phyloP scores from a whole-genome alignment of 2,329 filamentous ascomycete genomes.

The Colletotrichum gloeosporioides region DNA sequence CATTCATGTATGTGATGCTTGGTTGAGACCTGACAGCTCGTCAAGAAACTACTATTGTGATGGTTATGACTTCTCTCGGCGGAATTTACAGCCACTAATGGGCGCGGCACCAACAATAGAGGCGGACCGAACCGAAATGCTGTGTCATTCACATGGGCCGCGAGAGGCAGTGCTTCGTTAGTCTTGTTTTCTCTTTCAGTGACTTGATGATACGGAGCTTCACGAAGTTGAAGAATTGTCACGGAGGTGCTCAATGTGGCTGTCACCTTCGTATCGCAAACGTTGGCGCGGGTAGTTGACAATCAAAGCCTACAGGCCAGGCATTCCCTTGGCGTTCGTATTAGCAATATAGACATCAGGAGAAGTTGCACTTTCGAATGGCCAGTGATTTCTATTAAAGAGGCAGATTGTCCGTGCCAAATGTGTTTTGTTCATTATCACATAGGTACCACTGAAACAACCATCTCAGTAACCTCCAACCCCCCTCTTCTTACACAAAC shows the following conservation, averaged over 20 bases:
- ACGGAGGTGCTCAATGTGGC: neutral
- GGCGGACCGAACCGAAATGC: neutral
- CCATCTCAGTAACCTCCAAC: neutral
- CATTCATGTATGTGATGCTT: no score
- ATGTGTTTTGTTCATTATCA: rapidly evolving
- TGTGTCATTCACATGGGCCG: rapidly evolving
- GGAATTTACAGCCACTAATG: no score
- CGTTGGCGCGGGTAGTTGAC: neutral
- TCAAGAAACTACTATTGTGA: no score
- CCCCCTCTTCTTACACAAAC: no score
- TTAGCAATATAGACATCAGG: rapidly evolving
- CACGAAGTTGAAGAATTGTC: neutral
- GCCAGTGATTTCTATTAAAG: rapidly evolving
- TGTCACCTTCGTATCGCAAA: no score
- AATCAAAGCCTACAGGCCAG: neutral
- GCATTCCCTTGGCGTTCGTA: neutral
- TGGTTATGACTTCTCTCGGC: no score
- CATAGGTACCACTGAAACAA: neutral
- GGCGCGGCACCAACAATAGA: rapidly evolving
- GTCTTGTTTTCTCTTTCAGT: rapidly evolving
- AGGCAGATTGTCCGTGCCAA: rapidly evolving
- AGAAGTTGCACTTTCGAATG: neutral
- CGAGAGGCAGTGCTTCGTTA: neutral
- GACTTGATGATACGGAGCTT: neutral
- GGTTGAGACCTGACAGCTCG: no score